Evolutionary conservation across 306 rosid species (phyloP).

Genomic region (Betula pendula): DNA sequence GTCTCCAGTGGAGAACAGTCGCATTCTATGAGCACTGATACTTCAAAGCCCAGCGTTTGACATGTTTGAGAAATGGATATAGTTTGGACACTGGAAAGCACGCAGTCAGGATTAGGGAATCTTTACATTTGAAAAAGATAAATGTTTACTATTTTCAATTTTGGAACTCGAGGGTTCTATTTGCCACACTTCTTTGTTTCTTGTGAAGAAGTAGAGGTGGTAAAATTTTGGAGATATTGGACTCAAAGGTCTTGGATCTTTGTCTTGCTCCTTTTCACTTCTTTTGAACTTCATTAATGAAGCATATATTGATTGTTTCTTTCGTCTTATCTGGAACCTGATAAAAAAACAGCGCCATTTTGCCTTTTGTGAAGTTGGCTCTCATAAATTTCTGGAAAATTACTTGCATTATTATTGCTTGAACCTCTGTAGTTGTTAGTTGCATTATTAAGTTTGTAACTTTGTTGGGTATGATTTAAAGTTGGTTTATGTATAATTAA

Average conservation of each 20-base stretch:
- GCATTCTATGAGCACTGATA: too few relatives aligned
- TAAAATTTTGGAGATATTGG: background rate
- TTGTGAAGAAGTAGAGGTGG: background rate
- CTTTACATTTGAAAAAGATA: too few relatives aligned
- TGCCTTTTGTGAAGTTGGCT: background rate
- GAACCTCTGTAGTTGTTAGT: constrained; percentile 25
- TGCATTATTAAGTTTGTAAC: too few relatives aligned
- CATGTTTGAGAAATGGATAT: too few relatives aligned
- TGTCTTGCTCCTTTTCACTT: background rate
- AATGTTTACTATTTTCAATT: background rate
- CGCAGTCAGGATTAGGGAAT: too few relatives aligned
- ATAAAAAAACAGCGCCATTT: constrained; percentile 8
- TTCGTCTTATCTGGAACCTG: background rate
- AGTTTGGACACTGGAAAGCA: too few relatives aligned
- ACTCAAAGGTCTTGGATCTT: background rate
- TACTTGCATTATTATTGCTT: constrained; percentile 23
- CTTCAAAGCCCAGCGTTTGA: too few relatives aligned
- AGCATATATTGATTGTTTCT: background rate
- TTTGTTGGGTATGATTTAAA: too few relatives aligned
- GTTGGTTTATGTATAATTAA: too few relatives aligned
- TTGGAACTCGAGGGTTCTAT: background rate
- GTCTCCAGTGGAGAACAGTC: too few relatives aligned
- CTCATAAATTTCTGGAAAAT: background rate
- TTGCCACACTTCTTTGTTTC: background rate
- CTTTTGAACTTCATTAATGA: background rate